Evolutionary conservation across 495 filamentous ascomycete species (phyloP), one percentile per base, ranked within the genome.

Genomic region (Trichoderma orchidacearum): DNA sequence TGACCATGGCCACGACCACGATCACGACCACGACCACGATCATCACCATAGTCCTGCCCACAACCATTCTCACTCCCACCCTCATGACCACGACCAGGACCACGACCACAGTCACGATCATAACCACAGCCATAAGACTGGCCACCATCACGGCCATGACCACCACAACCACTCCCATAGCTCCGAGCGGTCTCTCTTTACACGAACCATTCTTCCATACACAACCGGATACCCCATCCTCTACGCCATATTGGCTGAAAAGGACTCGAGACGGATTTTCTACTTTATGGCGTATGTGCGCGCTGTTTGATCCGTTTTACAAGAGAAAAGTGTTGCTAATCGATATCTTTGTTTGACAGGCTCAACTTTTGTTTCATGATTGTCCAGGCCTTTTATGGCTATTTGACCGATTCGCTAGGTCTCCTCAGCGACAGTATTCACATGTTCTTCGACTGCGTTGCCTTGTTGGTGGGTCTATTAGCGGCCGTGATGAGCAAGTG

Each of bases 371-470:
- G 72, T 1, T 99, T 99, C 68, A 99, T 99, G 93, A 73, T 89
- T 13, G 82, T 97, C 2, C 93, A 99, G 64, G 85, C 92, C 18
- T 87, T 88, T 30, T 99, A 99, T 64, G 93, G 93, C 30, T 90
- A 93, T 61, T 66, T 89, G 12, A 96, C 90, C 5, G 90, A 93
- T 55, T 97, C 94, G 1, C 77, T 99, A 6, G 93, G 93, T 1
- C 77, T 99, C 3, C 82, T 99, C 4, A 95, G 89, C 61, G 93
- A 99, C 69, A 96, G 89, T 64, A 94, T 99, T 59, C 93, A 99
- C 70, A 99, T 99, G 93, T 94, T 99, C 66, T 99, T 99, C 60
- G 93, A 99, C 68, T 99, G 93, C 61, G 79, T 96, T 13, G 93
- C 93, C 18, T 78, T 99, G 21, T 84, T 86, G 1, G 88, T 97